Base-by-base conservation (phyloP, 169 alveolate species). In the Eimeria falciformis region DNA sequence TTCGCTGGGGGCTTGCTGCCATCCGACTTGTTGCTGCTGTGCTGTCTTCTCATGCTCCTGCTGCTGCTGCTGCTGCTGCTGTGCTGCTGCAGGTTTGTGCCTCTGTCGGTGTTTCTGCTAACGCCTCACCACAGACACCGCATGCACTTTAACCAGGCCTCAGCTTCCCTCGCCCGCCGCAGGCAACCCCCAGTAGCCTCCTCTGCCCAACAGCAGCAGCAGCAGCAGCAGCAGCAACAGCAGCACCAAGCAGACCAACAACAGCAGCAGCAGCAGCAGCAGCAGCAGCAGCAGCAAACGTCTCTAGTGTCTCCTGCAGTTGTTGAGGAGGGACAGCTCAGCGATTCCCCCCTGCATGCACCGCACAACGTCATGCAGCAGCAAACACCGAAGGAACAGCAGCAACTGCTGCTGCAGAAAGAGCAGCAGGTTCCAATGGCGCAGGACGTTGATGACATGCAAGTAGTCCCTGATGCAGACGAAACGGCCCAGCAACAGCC, bases 191-290 rank as follows among this genome's bases (percentile, higher is more conserved):
- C 21, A 25, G 62, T 50, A 50, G 62, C 62, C 7, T 7, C 62
- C 7, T 14, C 14, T 14, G 7, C 7, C n/a, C 62, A 50, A 14
- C 45, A 7, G 27, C 23, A 65, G 40, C 77, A 65, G 77, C 77
- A 14, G 77, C 77, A 9, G 77, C 77, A 18, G 43, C 77, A 65
- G 40, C 77, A 65, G 77, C 77, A 65, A 25, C 77, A n/a, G 43
- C 77, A 25, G 77, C 77, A 25, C 29, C 69, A 5, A 7, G 29
- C 7, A 27, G 17, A 12, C 11, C 29, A 0, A 3, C 77, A 14
- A 43, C 29, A 23, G 77, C 29, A 65, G 43, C 29, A 65, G 43
- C n/a, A 18, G 77, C 43, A 4, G 40, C 77, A 3, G 77, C 77
- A 25, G 27, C 9, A 2, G 3, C 37, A 2, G 77, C 77, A 25